Evolutionary conservation across 768 basidiomycete genomes (phyloP).

Genomic region (Favolaschia claudopus): DNA sequence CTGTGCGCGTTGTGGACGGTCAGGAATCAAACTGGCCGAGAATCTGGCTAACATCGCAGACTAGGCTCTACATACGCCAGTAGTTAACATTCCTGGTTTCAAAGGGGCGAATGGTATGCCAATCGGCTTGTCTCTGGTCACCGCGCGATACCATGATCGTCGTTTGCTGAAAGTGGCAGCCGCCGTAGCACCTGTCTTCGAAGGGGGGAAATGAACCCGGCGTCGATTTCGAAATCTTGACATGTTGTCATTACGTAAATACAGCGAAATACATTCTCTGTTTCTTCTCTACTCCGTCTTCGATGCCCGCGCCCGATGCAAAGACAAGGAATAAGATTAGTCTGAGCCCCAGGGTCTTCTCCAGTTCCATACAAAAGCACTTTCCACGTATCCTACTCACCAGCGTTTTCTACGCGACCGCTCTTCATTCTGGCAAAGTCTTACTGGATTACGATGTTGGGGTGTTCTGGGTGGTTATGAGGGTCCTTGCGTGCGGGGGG

Average conservation of each 20-base stretch:
- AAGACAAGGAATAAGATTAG: conserved; percentile 71
- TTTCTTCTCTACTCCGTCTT: background rate
- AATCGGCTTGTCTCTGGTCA: conserved; percentile 24
- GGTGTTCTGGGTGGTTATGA: conserved; percentile 79
- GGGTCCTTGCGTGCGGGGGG: conserved; percentile 77
- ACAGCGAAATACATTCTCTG: background rate
- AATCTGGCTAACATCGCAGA: background rate
- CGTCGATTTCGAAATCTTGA: background rate
- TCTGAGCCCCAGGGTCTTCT: conserved; percentile 60
- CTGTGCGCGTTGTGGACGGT: conserved; percentile 29
- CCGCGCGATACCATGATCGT: conserved; percentile 20
- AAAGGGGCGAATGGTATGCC: conserved; percentile 24
- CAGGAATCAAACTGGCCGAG: background rate
- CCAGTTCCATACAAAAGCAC: conserved; percentile 62
- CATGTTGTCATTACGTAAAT: background rate
- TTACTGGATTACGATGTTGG: conserved; percentile 73
- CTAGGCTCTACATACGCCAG: conserved; percentile 27
- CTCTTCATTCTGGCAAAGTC: conserved; percentile 70
- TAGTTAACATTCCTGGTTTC: conserved; percentile 27
- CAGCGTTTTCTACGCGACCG: conserved; percentile 68
- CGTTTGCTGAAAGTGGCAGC: conserved; percentile 16
- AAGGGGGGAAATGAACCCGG: conserved; percentile 21
- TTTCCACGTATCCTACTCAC: conserved; percentile 65
- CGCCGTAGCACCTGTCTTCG: conserved; percentile 20
- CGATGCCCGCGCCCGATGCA: conserved; percentile 72